phyloP scores from a whole-genome alignment of 2,329 filamentous ascomycete genomes.

The Gnomoniopsis sp. region DNA sequence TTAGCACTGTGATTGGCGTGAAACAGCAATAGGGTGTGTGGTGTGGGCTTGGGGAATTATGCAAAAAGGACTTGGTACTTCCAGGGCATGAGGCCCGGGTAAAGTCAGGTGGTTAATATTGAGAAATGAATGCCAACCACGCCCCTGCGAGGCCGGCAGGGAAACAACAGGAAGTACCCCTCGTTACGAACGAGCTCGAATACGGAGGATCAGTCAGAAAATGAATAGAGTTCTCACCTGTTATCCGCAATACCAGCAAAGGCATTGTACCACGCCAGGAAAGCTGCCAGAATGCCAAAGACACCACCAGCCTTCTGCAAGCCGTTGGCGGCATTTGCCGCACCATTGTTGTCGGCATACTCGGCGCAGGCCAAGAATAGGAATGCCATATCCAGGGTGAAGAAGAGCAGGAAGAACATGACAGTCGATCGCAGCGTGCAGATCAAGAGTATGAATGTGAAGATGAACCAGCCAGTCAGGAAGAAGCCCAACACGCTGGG shows the following conservation, averaged over 20 bases:
- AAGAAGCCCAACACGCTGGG: constrained; percentile 69
- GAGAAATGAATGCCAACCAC: neutral
- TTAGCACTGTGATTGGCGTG: neutral
- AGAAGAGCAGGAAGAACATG: constrained; percentile 75
- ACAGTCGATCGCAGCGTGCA: constrained; percentile 75
- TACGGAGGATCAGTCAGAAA: neutral
- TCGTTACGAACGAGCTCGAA: neutral
- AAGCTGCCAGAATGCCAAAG: constrained; percentile 78
- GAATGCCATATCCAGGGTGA: constrained; percentile 73
- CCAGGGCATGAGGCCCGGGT: neutral
- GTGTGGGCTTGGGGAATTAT: constrained; percentile 4
- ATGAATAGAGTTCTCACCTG: constrained; percentile 42
- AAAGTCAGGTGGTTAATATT: too few relatives aligned
- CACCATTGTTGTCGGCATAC: constrained; percentile 51
- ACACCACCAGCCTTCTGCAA: constrained; percentile 70
- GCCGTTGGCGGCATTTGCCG: constrained; percentile 38
- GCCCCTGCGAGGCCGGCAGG: constrained; percentile 5
- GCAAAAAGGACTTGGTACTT: neutral
- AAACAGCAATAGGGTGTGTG: neutral
- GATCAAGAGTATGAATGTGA: constrained; percentile 70
- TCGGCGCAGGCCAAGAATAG: constrained; percentile 67
- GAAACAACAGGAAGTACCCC: neutral
- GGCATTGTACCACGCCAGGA: constrained; percentile 84
- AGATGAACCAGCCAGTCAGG: constrained; percentile 80
- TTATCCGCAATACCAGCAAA: constrained; percentile 76